Evolutionary conservation across 345 rosid genomes (phyloP), one percentile per base, ranked within the genome.

Genomic region (Brassica napus): DNA sequence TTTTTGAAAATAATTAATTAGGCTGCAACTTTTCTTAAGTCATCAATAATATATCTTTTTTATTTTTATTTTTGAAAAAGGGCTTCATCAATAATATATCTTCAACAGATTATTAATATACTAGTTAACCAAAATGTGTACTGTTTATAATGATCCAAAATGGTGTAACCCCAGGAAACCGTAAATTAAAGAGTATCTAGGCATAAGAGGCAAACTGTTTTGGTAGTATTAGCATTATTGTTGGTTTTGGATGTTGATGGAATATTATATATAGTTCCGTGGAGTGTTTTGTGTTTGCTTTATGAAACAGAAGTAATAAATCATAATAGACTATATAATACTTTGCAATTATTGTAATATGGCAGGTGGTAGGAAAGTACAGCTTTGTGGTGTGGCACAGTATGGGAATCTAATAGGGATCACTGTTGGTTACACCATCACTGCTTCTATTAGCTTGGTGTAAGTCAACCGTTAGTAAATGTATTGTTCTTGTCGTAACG

Each of bases 361-460:
- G 68, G 32, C 73, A 90, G 97, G 97, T 34, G 91, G 92, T 14
- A 77, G 77, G 72, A 83, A 82, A 73, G 89, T 86, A 31, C 84
- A 73, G 80, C 84, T 90, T 0, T 92, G 97, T 85, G 97, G 97
- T 31, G 42, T 88, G 69, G 95, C 95, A 65, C 98, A 94, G 75
- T 94, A 89, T 68, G 85, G 32, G 30, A 92, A 90, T 77, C 87
- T 94, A 8, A 49, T 90, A 2, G 98, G 95, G n/a, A 68, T 86
- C 54, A 83, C 89, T 1, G 47, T 91, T 52, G 97, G 98, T 44
- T 94, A 92, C 85, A 94, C 95, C 26, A 94, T 94, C 81, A 92
- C 98, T 62, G 92, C 95, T 10, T 91, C 98, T 15, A 89, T 92
- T 55, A 94, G 98, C 81, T 89, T 94, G 88, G 92, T 89, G 98